Base-by-base conservation (phyloP, 202 grass and related monocot genomes). In the Zizania palustris region DNA sequence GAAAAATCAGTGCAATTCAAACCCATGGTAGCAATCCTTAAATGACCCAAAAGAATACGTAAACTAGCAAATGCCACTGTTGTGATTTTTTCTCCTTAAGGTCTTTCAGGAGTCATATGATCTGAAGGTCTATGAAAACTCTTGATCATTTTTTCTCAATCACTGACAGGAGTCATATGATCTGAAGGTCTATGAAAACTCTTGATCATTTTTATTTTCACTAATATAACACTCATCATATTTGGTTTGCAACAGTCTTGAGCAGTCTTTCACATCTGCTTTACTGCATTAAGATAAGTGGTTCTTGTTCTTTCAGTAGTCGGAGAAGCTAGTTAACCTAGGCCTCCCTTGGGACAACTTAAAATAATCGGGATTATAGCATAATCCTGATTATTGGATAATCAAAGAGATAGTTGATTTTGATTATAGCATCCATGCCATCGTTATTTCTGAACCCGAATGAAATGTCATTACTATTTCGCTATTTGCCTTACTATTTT, bases 231-330 rank as follows among this genome's bases (percentile, higher is more conserved):
- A 55, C 22, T 39, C 38, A 11, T 28, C 33, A 33, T 45, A 60
- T 67, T 65, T 57, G 14, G 42, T 69, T 64, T 34, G 8, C 59
- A 66, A 44, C 36, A 71, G 13, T 43, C 15, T 21, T 49, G 20
- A 53, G 28, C 21, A 21, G 4, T 14, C 16, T 59, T 65, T 78
- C 9, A 34, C 53, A 69, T 50, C 36, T 36, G 63, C 11, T 41
- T 80, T 68, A 43, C 53, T 73, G 19, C 39, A 42, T 4, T 11
- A 9, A 11, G 54, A 11, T 60, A 65, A 66, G 43, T 20, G 72
- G 41, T 79, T 41, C 9, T 11, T 42, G 50, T 3, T 60, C 16
- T 6, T 60, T 67, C 15, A 62, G 38, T 16, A 74, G 63, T 6
- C 10, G 12, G 15, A 18, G 71, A 72, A 51, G 45, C 21, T 72